A percentile compares a stretch with the other conserved stretches of the same genome.
Evolutionary conservation across 1,139 yeast genomes (phyloP).

Genomic region (Geotrichum aggregatum): DNA sequence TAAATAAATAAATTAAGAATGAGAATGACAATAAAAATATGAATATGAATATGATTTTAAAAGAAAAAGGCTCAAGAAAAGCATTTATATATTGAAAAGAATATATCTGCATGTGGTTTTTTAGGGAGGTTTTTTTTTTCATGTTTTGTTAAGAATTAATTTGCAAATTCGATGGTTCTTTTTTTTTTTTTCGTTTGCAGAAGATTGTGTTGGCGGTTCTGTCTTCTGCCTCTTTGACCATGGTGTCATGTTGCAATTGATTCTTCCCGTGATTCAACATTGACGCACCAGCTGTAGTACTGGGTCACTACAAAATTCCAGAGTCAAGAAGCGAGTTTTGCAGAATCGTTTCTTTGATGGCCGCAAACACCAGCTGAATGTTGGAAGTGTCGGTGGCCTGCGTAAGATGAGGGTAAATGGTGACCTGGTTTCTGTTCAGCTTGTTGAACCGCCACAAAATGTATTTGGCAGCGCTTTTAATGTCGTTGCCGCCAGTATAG

Average conservation of each 20-base stretch:
- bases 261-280: no score
- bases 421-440: constrained; percentile 75
- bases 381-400: constrained; percentile 94
- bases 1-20: no score
- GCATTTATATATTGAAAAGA: no score
- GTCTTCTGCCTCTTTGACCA: background rate
- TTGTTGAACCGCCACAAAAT: constrained; percentile 88
- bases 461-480: constrained; percentile 87
- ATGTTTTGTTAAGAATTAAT: background rate
- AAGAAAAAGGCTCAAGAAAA: no score
- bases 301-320: constrained; percentile 60
- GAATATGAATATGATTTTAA: no score
- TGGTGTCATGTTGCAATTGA: no score
- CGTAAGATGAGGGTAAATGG: constrained; percentile 83
- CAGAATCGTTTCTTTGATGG: constrained; percentile 82
- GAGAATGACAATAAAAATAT: no score
- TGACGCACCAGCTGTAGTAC: no score
- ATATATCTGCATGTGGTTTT: no score
- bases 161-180: background rate
- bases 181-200: constrained; percentile 2
- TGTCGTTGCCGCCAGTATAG: constrained; percentile 82
- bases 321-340: constrained; percentile 82
- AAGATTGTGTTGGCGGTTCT: background rate
- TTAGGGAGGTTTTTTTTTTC: no score
- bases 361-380: constrained; percentile 83